phyloP scores from a whole-genome alignment of 805 yeast genomes.

The Tetrapisispora phaffii region DNA sequence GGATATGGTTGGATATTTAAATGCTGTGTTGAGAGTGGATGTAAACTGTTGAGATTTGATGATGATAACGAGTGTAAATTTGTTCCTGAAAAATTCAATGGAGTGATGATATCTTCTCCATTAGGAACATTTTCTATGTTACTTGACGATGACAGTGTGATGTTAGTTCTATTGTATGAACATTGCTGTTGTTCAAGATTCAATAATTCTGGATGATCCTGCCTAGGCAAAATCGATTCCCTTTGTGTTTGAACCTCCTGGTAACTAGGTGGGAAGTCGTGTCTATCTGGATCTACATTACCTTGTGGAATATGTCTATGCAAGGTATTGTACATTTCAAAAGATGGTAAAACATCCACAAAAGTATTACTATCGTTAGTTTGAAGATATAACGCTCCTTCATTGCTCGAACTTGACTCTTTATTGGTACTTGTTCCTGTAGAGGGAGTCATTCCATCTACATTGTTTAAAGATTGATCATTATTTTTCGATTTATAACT shows the following conservation, averaged over 20 bases:
- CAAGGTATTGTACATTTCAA: conserved; percentile 51
- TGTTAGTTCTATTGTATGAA: background rate
- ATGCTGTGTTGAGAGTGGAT: conserved; percentile 10
- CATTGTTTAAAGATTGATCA: background rate
- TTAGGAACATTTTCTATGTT: background rate
- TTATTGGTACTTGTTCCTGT: background rate
- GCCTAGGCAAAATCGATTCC: conserved; percentile 7
- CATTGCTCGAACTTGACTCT: background rate
- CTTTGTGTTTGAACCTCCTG: conserved; percentile 17
- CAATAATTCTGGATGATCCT: conserved; percentile 7
- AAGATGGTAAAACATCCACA: conserved; percentile 56
- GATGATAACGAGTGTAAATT: conserved; percentile 5
- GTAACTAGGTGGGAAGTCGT: conserved; percentile 31
- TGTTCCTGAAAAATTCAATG: background rate
- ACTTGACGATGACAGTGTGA: background rate
- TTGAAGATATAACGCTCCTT: background rate
- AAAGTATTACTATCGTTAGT: conserved; percentile 11
- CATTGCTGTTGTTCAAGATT: background rate
- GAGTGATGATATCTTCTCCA: conserved; percentile 2
- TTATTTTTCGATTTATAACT: conserved; percentile 1
- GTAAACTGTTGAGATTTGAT: conserved; percentile 4
- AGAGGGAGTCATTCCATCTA: background rate
- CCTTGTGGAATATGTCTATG: conserved; percentile 35
- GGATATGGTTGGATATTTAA: conserved; percentile 5
- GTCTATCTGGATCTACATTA: conserved; percentile 25